Percentiles rank a stretch among this genome's conserved stretches.
These are phyloP conservation scores for Agrocybe pediades DNA, from an alignment of 768 basidiomycete genomes.

Conservation along the genomic window DNA sequence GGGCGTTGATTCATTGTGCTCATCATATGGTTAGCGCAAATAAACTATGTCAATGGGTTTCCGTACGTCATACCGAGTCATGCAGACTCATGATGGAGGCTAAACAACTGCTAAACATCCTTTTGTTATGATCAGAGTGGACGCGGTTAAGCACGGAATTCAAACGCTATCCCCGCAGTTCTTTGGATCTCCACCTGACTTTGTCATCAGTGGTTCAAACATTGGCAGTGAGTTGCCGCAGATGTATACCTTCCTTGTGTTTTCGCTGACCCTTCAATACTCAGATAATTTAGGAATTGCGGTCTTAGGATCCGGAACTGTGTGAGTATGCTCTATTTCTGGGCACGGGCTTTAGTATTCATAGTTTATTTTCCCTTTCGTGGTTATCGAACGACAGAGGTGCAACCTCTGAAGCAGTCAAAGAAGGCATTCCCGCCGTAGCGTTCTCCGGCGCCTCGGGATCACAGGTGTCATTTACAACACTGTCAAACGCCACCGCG, in stretches of 20 bases:
- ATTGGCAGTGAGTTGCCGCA: slow-evolving; percentile 36
- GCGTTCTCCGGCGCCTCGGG: slow-evolving; percentile 47
- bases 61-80: slow-evolving; percentile 26
- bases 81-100: no score
- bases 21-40: no score
- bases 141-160: slow-evolving; percentile 41
- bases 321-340: slow-evolving; percentile 36
- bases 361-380: no score
- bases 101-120: no score
- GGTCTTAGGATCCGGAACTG: slow-evolving; percentile 41
- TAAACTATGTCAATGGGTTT: slow-evolving; percentile 40
- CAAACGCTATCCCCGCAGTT: slow-evolving; percentile 44
- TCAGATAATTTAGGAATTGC: slow-evolving; percentile 34
- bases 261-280: background rate
- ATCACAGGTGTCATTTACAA: slow-evolving; percentile 51
- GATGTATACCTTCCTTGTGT: no score
- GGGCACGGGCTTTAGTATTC: no score
- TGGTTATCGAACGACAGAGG: no score
- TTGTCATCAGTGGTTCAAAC: slow-evolving; percentile 50
- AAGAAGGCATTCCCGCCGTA: slow-evolving; percentile 49
- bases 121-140: no score
- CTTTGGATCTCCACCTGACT: slow-evolving; percentile 40
- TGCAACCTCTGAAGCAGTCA: slow-evolving; percentile 49
- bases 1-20: background rate
- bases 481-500: slow-evolving; percentile 37